Base-by-base conservation (phyloP, 2,329 filamentous ascomycete genomes). In the Fusarium dimerum region DNA sequence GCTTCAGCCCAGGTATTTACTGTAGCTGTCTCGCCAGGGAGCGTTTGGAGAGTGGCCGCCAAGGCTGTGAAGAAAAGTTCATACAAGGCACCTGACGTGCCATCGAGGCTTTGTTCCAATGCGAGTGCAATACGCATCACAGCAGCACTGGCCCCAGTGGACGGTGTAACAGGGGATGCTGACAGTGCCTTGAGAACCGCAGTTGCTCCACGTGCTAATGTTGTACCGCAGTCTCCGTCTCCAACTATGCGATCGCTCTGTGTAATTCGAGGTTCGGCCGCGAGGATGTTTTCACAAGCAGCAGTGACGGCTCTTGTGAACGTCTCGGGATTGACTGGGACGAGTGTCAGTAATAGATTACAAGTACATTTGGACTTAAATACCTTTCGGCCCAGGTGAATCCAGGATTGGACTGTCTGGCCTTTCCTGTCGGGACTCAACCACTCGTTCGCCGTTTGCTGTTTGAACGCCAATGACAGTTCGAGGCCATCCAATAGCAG, bases 51-150 rank as follows among this genome's bases (percentile, higher is more conserved):
- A 6, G 62, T 51, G 6, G 55, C 79, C 15, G 83, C 81, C 3
- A 92, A 77, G 0, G 88, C 83, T 62, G 89, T 90, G 44, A 91
- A 72, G 74, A 89, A 91, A 61, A 92, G 91, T 47, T 86, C 84
- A 68, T 89, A 89, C 43, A 90, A 78, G 13, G 87, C 87, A 36
- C 87, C 87, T 1, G 84, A 87, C 7, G 87, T 90, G 46, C 87
- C 88, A 66, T 89, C 87, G 87, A 90, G 90, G 51, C 13, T 44
- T 20, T 11, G 41, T 26, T 41, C 43, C 40, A 40, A 17, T 16
- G 26, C 34, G 5, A 39, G 16, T 7, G 32, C 32, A n/a, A 39
- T 39, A 6, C 17, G 34, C 30, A 46, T 38, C 6, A 46, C 44
- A 39, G 44, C 44, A 39, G 17, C 18, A 13, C 30, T 39, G 15